Evolutionary conservation across 257 asterid species (phyloP), one percentile per base, ranked within the genome.

Genomic region (Leptodermis oblonga): DNA sequence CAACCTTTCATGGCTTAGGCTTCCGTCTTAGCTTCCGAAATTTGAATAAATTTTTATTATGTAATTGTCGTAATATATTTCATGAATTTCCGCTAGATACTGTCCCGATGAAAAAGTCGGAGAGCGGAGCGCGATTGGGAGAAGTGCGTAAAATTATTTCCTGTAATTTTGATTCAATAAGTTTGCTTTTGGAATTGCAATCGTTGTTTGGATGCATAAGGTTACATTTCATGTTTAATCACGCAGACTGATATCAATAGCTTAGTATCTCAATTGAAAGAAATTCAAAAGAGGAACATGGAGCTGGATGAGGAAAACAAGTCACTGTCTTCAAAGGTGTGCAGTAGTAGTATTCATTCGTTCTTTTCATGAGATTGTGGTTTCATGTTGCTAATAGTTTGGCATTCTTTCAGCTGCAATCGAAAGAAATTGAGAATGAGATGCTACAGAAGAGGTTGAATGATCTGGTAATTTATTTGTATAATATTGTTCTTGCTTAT

Each of bases 191-290:
- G n/a, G 23, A 22, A 52, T 36, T 15, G 36, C 37, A 12, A 42
- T n/a, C 23, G 36, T 15, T 7, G 31, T 30, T 14, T 28, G 64
- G 41, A 61, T 61, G 20, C 20, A 23, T 25, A 43, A 43, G 42
- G 67, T 46, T 10, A 20, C 36, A 9, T 53, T 36, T 69, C 34
- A 28, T 33, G 36, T 62, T 20, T 11, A 8, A 36, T 36, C 20
- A 30, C 80, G 90, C 88, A 94, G 99, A 85, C 77, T 78, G 96
- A 94, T 78, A 87, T 94, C 56, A 76, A 88, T 75, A 91, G 95
- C 30, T 85, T 94, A 71, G 86, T 94, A 71, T 87, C 96, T 70
- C 99, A 94, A 82, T 66, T 94, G 69, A 80, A 86, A 77, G 87
- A 86, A 17, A 70, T 86, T 85, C 92, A 91, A 39, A 89, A 77